phyloP scores from a whole-genome alignment of 192 early-diverging fungal species.

The Backusella luteola region DNA sequence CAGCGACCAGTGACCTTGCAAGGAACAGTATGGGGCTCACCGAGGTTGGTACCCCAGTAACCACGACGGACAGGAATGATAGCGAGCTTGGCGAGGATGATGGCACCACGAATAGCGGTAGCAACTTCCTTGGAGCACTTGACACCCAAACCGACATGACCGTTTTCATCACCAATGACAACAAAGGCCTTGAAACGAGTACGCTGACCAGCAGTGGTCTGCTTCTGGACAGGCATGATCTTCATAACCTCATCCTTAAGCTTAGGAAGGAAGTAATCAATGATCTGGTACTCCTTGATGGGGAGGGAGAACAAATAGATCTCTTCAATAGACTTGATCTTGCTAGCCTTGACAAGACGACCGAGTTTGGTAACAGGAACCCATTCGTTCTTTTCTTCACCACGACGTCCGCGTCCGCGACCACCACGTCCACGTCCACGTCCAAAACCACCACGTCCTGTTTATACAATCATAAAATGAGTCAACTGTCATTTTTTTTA shows the following conservation, averaged over 20 bases:
- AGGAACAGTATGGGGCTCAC: conserved; percentile 98
- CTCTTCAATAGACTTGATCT: conserved; percentile 97
- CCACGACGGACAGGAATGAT: conserved; percentile 98
- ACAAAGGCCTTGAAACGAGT: conserved; percentile 99
- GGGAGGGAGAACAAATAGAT: conserved; percentile 98
- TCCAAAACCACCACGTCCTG: conserved; percentile 80
- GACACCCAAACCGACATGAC: conserved; percentile 99
- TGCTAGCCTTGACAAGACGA: conserved; percentile 96
- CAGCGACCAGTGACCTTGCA: conserved; percentile 96
- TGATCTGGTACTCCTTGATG: conserved; percentile 99
- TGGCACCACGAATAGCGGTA: conserved; percentile 97
- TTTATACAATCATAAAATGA: background rate
- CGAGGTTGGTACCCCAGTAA: conserved; percentile 96
- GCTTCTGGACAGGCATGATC: conserved; percentile 99
- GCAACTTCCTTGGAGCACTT: conserved; percentile 99
- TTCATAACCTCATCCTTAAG: conserved; percentile 99
- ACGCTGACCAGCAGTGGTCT: conserved; percentile 99
- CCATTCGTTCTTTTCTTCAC: conserved; percentile 83
- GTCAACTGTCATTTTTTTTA: background rate
- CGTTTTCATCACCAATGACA: conserved; percentile 95
- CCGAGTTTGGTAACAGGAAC: conserved; percentile 98
- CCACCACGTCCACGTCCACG: conserved; percentile 77
- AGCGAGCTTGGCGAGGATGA: conserved; percentile 98
- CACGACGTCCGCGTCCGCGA: conserved; percentile 80
- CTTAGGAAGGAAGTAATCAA: conserved; percentile 92